phyloP scores from a whole-genome alignment of 2,329 filamentous ascomycete species.

The Diplodia sapinea region DNA sequence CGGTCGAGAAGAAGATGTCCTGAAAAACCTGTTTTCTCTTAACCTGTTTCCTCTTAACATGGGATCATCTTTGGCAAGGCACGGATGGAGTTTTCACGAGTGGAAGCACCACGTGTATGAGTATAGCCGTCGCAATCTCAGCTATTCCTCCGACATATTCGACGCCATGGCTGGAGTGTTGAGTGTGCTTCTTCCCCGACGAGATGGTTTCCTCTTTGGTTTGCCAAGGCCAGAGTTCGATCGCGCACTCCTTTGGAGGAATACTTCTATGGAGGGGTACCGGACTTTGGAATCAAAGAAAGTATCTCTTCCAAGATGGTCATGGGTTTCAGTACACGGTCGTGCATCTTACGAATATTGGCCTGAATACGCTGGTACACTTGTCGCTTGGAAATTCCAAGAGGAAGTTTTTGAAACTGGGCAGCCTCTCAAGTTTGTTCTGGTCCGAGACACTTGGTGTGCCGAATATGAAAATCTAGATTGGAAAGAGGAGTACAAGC shows the following conservation, averaged over 20 bases:
- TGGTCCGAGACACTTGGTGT: not conserved
- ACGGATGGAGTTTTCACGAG: not conserved
- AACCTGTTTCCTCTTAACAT: too few relatives aligned
- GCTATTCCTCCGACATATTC: constrained; percentile 8
- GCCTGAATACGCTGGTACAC: not conserved
- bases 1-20: too few relatives aligned
- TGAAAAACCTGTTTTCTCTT: too few relatives aligned
- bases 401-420: not conserved
- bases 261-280: rapidly evolving
- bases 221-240: constrained; percentile 8
- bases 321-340: not conserved
- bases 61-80: not conserved
- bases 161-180: constrained; percentile 18
- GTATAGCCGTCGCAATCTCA: not conserved
- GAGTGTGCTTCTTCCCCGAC: not conserved
- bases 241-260: not conserved
- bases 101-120: not conserved
- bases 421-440: not conserved
- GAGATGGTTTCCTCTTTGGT: not conserved
- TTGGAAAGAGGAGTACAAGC: not conserved
- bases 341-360: rapidly evolving
- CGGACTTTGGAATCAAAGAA: not conserved
- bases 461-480: too few relatives aligned
- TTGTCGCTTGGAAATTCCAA: not conserved
- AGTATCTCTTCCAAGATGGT: constrained; percentile 5